A percentile compares a stretch with the other conserved stretches of the same genome.
Evolutionary conservation across 2,329 filamentous ascomycete species (phyloP).

Genomic region (Aspergillus sp.): DNA sequence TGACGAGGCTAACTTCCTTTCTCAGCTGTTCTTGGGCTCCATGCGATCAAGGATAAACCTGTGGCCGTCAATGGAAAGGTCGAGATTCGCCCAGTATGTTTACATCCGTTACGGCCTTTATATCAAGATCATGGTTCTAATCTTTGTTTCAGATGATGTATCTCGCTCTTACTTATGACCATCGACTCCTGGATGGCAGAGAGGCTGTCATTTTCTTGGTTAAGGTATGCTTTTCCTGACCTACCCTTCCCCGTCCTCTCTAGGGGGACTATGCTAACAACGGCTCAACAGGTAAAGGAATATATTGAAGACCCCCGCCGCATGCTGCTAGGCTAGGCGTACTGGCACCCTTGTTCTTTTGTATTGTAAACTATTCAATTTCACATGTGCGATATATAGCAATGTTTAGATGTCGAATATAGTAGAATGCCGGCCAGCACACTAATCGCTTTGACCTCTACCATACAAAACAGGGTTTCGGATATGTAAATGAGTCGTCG

Average conservation of each 20-base stretch:
- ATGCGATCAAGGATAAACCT: conserved; percentile 94
- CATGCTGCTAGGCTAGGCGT: conserved; percentile 67
- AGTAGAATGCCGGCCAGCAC: not conserved
- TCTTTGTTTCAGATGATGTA: conserved; percentile 80
- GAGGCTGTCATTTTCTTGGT: conserved; percentile 96
- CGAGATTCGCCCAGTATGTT: conserved; percentile 74
- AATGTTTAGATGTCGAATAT: not conserved
- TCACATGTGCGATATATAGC: conserved; percentile 12
- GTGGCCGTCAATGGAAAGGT: conserved; percentile 90
- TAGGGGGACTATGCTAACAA: conserved; percentile 9
- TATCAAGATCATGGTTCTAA: conserved; percentile 15
- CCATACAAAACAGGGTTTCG: not conserved
- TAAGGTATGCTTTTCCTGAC: conserved; percentile 56
- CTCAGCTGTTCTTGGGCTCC: conserved; percentile 77
- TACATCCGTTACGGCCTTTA: not conserved
- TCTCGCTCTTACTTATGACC: conserved; percentile 94
- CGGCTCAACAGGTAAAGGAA: conserved; percentile 68
- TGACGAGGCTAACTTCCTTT: conserved; percentile 20
- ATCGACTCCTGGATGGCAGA: conserved; percentile 89
- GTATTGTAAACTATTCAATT: conserved; percentile 29
- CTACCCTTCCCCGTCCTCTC: not conserved
- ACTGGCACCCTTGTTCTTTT: not conserved
- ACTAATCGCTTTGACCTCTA: not conserved
- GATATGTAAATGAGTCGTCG: not conserved
- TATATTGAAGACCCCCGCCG: conserved; percentile 93